Percentiles rank a stretch among this genome's conserved stretches.
phyloP scores from a whole-genome alignment of 495 filamentous ascomycete species.

The Penicillium chermesinum region DNA sequence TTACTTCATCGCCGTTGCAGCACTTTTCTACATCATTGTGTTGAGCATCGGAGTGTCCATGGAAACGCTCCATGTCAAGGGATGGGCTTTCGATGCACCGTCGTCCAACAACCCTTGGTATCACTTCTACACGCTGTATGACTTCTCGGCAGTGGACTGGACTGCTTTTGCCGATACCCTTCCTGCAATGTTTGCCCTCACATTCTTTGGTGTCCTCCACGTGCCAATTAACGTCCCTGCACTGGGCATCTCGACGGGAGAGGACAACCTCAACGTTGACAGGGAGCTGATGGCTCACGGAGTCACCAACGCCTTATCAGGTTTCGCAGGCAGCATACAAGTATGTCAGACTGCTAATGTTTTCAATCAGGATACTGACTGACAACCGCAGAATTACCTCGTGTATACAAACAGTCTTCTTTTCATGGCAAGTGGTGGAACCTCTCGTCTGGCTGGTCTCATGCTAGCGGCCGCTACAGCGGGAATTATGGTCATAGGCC shows the following conservation, averaged over 20 bases:
- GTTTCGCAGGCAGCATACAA: slow-evolving; percentile 82
- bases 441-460: slow-evolving; percentile 80
- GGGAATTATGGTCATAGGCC: slow-evolving; percentile 77
- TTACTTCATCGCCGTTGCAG: slow-evolving; percentile 80
- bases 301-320: slow-evolving; percentile 86
- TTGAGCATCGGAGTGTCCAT: slow-evolving; percentile 59
- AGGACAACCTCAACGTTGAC: slow-evolving; percentile 87
- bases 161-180: slow-evolving; percentile 70
- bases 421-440: slow-evolving; percentile 86
- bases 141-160: slow-evolving; percentile 73
- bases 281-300: slow-evolving; percentile 91
- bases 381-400: slow-evolving; percentile 66
- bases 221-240: slow-evolving; percentile 98
- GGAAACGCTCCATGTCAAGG: slow-evolving; percentile 55
- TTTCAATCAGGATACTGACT: slow-evolving; percentile 6
- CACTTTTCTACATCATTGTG: slow-evolving; percentile 76
- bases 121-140: slow-evolving; percentile 93
- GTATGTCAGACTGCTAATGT: slow-evolving; percentile 39
- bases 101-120: slow-evolving; percentile 85
- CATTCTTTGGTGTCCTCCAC: slow-evolving; percentile 95
- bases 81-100: slow-evolving; percentile 89
- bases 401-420: slow-evolving; percentile 96
- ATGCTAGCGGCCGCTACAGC: slow-evolving; percentile 76
- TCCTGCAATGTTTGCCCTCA: slow-evolving; percentile 94
- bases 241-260: slow-evolving; percentile 77